Evolutionary conservation across 2,329 filamentous ascomycete species (phyloP).

Genomic region (Pseudogymnoascus sp.): DNA sequence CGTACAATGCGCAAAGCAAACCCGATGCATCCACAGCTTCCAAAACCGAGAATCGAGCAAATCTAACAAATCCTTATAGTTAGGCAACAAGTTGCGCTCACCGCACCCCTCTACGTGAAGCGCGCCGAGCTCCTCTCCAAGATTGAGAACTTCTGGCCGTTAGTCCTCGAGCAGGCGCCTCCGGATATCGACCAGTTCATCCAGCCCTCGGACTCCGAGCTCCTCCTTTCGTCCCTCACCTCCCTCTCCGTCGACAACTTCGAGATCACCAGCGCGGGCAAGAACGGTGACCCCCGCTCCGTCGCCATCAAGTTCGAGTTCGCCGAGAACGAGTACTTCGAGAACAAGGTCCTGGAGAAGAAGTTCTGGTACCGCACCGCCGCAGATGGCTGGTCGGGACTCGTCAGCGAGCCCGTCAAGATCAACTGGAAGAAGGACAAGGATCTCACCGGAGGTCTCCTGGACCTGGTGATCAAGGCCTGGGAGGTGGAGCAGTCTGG

Average conservation of each 20-base stretch:
- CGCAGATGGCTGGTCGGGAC: constrained; percentile 61
- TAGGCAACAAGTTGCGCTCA: constrained; percentile 63
- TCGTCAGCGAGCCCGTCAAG: constrained; percentile 81
- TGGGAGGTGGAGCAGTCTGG: constrained; percentile 52
- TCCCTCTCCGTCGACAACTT: constrained; percentile 70
- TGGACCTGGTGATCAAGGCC: constrained; percentile 64
- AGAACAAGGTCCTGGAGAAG: constrained; percentile 74
- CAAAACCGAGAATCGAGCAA: neutral
- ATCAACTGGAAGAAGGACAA: constrained; percentile 83
- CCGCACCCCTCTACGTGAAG: constrained; percentile 66
- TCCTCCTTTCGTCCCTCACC: constrained; percentile 63
- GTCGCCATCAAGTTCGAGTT: constrained; percentile 74
- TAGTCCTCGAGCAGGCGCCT: constrained; percentile 82
- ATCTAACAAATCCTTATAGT: constrained; percentile 41
- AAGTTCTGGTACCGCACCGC: constrained; percentile 78
- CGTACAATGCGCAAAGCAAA: neutral
- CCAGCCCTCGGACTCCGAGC: constrained; percentile 67
- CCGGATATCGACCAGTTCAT: constrained; percentile 83
- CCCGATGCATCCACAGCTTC: neutral
- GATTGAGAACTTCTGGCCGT: constrained; percentile 89
- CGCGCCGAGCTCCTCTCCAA: constrained; percentile 62
- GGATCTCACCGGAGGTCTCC: constrained; percentile 75
- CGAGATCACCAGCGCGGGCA: constrained; percentile 56
- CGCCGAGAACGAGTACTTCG: constrained; percentile 72
- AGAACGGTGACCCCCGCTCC: constrained; percentile 70